Conservation (phyloP, 768 basidiomycete genomes). For the Russula foetens region DNA sequence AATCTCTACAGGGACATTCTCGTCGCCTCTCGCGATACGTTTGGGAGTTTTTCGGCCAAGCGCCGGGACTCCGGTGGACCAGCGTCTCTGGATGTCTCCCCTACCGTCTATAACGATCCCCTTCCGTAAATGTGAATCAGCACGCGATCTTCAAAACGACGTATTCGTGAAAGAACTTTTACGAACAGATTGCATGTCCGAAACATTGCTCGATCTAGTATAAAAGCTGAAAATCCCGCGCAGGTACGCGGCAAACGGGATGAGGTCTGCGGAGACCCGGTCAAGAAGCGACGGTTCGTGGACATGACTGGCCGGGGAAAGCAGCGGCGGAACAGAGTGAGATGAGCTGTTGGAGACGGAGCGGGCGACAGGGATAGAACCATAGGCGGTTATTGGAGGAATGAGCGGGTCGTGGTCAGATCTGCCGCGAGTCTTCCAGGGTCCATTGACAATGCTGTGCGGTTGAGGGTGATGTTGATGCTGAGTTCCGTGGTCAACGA, state of each 20-base stretch:
- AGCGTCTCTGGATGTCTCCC: slow-evolving; percentile 12
- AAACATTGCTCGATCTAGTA: neutral
- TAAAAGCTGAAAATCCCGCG: neutral
- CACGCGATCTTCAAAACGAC: neutral
- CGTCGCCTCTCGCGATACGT: slow-evolving; percentile 33
- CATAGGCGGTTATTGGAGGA: neutral
- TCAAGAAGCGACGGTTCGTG: neutral
- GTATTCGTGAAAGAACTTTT: neutral
- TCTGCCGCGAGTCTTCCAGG: neutral
- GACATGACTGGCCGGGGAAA: neutral
- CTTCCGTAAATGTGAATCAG: neutral
- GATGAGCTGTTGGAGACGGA: neutral
- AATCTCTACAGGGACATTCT: slow-evolving; percentile 53
- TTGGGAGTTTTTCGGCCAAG: slow-evolving; percentile 26
- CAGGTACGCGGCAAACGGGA: neutral
- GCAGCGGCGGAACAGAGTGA: neutral
- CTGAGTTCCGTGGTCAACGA: neutral
- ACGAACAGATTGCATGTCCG: neutral
- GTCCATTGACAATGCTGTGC: neutral
- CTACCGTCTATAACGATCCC: neutral
- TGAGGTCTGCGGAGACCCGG: neutral
- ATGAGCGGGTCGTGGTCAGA: neutral
- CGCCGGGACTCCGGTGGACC: slow-evolving; percentile 1
- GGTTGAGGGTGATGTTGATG: neutral
- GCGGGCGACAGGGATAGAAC: neutral